Conservation (phyloP, 768 basidiomycete genomes). For the Suillus discolor region DNA sequence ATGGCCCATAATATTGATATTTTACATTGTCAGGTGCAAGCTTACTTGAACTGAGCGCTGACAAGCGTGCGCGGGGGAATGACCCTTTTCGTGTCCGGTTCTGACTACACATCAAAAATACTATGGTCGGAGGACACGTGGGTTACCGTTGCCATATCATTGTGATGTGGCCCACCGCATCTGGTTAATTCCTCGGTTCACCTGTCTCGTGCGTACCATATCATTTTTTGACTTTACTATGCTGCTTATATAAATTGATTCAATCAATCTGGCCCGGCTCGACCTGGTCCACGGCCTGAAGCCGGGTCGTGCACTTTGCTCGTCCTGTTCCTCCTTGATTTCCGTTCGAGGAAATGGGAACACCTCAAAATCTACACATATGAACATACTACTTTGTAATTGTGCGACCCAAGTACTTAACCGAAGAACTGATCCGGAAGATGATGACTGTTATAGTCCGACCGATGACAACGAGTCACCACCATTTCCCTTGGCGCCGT, state of each 20-base stretch:
- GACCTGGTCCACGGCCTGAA: not conserved
- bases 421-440: conserved; percentile 3
- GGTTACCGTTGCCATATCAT: conserved; percentile 19
- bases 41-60: not conserved
- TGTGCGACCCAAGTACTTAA: conserved; percentile 16
- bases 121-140: conserved; percentile 35
- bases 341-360: not conserved
- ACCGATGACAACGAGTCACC: conserved; percentile 17
- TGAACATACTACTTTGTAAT: conserved; percentile 27
- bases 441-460: conserved; percentile 14
- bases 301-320: not conserved
- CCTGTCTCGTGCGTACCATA: conserved; percentile 16
- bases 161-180: conserved; percentile 13
- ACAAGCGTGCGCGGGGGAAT: conserved; percentile 18
- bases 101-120: conserved; percentile 20
- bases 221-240: not conserved
- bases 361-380: conserved; percentile 22
- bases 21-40: not conserved
- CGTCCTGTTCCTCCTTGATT: not conserved
- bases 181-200: conserved; percentile 16
- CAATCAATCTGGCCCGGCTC: not conserved
- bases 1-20: not conserved
- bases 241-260: not conserved
- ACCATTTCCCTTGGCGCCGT: conserved; percentile 15
- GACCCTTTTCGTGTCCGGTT: conserved; percentile 29